Base-by-base conservation (phyloP, 208 protist species). In the Plasmodiophora brassicae region DNA sequence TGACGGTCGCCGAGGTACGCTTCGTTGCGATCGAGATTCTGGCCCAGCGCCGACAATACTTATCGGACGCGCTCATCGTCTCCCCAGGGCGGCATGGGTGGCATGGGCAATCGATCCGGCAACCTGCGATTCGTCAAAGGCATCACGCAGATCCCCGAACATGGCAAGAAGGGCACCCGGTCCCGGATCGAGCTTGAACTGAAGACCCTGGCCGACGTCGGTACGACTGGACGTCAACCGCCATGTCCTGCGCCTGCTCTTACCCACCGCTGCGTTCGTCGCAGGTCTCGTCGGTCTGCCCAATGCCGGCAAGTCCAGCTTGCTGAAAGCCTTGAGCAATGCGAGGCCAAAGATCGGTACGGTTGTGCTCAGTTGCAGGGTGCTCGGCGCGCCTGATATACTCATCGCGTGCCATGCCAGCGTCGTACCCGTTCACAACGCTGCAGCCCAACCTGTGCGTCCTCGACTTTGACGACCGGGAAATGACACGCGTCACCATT, bases 281-380 rank as follows among this genome's bases (percentile, higher is more conserved):
- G 41, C n/a, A 78, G 93, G 93, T 8, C 89, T 95, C 0, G 93
- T 95, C 0, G 93, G 93, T 22, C 91, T 92, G 28, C 93, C 93
- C 0, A 95, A 95, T 85, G 93, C 93, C 14, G 93, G 93, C 38
- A 94, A 93, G 71, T 90, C 85, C 22, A 92, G 85, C 0, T n/a
- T 86, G 25, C 54, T 86, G 84, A 32, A 8, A 71, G 84, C 84
- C 14, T 5, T 86, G 28, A 54, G 91, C 35, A 92, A 93, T 86
- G 92, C 92, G 0, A 83, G 88, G 0, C 92, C 92, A 32, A 83
- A 88, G 28, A 93, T 95, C 38, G 89, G 85, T 72, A 25, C 20
- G n/a, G 93, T 93, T n/a, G n/a, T n/a, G n/a, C n/a, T n/a, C n/a
- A n/a, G n/a, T n/a, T n/a, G n/a, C n/a, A n/a, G n/a, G n/a, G n/a